Percentiles rank a stretch among this genome's conserved stretches.
Conservation (phyloP, 306 rosid genomes). For the Spatholobus suberectus region DNA sequence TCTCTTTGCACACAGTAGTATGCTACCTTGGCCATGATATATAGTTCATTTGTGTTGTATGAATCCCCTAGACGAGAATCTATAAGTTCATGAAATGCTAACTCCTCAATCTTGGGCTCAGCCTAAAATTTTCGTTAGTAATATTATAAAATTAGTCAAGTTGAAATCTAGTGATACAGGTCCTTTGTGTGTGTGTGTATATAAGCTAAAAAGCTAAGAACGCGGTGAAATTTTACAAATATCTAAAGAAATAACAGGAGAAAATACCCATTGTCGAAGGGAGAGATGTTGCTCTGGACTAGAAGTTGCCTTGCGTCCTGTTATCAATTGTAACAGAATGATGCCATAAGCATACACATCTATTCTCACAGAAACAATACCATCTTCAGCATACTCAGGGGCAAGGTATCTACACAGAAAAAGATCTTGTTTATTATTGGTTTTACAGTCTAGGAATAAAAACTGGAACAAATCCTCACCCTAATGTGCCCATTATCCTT, state of each 20-base stretch:
- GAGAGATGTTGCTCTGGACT: conserved; percentile 41
- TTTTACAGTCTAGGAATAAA: neutral
- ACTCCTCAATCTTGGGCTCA: conserved; percentile 53
- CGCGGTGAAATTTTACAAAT: neutral
- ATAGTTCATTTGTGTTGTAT: conserved; percentile 50
- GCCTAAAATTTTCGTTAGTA: conserved; percentile 50
- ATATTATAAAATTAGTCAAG: neutral
- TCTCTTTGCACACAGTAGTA: conserved; percentile 56
- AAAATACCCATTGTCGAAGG: conserved; percentile 69
- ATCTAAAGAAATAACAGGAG: neutral
- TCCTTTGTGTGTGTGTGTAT: neutral
- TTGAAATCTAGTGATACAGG: neutral
- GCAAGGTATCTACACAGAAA: conserved; percentile 62
- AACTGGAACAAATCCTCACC: conserved; percentile 47
- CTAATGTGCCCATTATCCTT: conserved; percentile 70
- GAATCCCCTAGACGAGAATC: conserved; percentile 62
- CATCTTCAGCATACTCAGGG: conserved; percentile 73
- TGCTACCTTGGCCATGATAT: conserved; percentile 66
- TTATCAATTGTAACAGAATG: conserved; percentile 62
- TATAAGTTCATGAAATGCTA: conserved; percentile 58
- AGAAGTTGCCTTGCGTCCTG: conserved; percentile 55
- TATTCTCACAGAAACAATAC: conserved; percentile 59
- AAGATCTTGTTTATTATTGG: neutral
- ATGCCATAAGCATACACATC: conserved; percentile 74
- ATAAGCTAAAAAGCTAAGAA: neutral